phyloP scores from a whole-genome alignment of 495 filamentous ascomycete genomes.

The Poronia punctata region DNA sequence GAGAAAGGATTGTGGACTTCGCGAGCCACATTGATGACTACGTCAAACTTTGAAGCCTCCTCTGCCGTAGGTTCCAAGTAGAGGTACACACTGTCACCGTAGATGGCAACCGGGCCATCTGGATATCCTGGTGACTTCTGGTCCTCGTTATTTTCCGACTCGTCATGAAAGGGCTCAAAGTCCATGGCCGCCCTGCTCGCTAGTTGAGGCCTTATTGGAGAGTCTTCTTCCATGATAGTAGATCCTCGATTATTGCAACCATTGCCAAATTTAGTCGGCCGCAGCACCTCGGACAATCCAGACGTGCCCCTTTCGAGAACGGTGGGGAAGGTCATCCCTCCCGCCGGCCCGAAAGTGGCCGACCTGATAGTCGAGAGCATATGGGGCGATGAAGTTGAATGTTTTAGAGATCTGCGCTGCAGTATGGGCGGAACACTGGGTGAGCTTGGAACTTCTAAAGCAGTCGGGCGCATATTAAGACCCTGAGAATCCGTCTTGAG shows the following conservation, averaged over 20 bases:
- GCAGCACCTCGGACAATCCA: slow-evolving; percentile 41
- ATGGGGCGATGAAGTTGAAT: slow-evolving; percentile 49
- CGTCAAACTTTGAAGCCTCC: slow-evolving; percentile 80
- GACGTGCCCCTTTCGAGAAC: slow-evolving; percentile 42
- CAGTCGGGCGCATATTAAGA: slow-evolving; percentile 31
- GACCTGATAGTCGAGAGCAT: slow-evolving; percentile 47
- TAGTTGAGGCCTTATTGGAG: slow-evolving; percentile 57
- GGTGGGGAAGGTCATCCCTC: slow-evolving; percentile 48
- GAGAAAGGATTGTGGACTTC: slow-evolving; percentile 88
- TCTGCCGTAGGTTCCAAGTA: slow-evolving; percentile 85
- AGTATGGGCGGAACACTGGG: slow-evolving; percentile 42
- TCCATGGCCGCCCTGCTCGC: slow-evolving; percentile 47
- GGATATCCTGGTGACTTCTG: slow-evolving; percentile 88
- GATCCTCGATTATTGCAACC: slow-evolving; percentile 24
- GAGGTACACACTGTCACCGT: slow-evolving; percentile 84
- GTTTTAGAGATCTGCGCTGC: slow-evolving; percentile 48
- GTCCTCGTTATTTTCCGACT: slow-evolving; percentile 56
- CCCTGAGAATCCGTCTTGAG: slow-evolving; percentile 51
- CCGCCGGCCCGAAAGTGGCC: slow-evolving; percentile 44
- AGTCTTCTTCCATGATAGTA: slow-evolving; percentile 68
- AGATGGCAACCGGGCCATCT: slow-evolving; percentile 84
- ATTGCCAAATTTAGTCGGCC: slow-evolving; percentile 34
- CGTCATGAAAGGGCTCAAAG: slow-evolving; percentile 40
- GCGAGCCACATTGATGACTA: slow-evolving; percentile 90
- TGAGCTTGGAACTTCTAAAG: slow-evolving; percentile 36